Percentiles rank a stretch among this genome's conserved stretches.
These are phyloP conservation scores for Actinomucor elegans DNA, from an alignment of 371 early-diverging fungal genomes.

Conservation along the genomic window DNA sequence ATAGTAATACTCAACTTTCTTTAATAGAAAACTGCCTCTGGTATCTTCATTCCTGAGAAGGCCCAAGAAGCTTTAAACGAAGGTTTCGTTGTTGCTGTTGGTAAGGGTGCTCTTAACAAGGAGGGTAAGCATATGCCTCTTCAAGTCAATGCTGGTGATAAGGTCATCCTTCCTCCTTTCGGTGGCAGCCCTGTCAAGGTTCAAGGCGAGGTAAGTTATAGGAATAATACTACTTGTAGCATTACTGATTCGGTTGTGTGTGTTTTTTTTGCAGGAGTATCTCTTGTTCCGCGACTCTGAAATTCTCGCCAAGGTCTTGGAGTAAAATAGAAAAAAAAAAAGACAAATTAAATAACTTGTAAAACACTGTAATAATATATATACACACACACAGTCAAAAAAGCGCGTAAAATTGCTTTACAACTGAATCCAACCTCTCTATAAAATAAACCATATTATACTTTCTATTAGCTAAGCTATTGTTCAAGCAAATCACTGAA, in stretches of 20 bases:
- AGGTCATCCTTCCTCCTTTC: slow-evolving; percentile 92
- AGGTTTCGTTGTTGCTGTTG: slow-evolving; percentile 92
- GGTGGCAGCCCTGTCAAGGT: slow-evolving; percentile 95
- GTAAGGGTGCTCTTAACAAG: slow-evolving; percentile 89
- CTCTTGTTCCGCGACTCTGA: slow-evolving; percentile 88
- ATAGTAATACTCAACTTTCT: neutral
- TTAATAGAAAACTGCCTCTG: slow-evolving; percentile 89
- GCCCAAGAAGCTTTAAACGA: slow-evolving; percentile 94
- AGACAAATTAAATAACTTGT: neutral
- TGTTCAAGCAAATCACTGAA: neutral
- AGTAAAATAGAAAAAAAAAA: slow-evolving; percentile 14
- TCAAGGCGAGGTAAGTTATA: slow-evolving; percentile 65
- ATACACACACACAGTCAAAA: neutral
- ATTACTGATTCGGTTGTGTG: too few species aligned
- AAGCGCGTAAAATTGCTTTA: too few species aligned
- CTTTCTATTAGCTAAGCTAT: neutral
- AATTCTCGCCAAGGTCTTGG: slow-evolving; percentile 87
- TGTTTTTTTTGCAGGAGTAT: slow-evolving; percentile 53
- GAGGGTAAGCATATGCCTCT: slow-evolving; percentile 83
- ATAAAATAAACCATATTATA: neutral
- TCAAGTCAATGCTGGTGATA: slow-evolving; percentile 88
- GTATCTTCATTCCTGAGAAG: slow-evolving; percentile 97
- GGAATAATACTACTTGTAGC: too few species aligned
- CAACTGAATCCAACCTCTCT: too few species aligned
- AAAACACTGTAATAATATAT: slow-evolving; percentile 7